Conservation (phyloP, 2,329 filamentous ascomycete genomes). For the Arthrinium puccinioides region DNA sequence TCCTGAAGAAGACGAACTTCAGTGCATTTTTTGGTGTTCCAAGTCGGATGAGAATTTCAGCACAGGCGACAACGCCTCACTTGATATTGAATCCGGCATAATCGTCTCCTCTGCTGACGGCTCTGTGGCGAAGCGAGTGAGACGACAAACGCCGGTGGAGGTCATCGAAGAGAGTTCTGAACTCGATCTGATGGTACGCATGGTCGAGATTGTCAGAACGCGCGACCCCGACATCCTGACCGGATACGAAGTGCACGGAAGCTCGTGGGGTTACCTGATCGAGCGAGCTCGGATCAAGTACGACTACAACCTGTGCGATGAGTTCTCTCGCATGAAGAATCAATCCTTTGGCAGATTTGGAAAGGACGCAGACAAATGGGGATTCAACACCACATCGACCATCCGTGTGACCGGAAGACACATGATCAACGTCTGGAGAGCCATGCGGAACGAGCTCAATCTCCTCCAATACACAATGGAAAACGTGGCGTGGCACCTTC, state of each 20-base stretch:
- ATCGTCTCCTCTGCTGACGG: constrained; percentile 62
- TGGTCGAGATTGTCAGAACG: constrained; percentile 77
- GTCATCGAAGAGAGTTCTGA: constrained; percentile 72
- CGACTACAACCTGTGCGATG: constrained; percentile 84
- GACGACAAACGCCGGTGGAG: constrained; percentile 53
- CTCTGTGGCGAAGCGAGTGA: constrained; percentile 51
- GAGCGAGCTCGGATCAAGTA: constrained; percentile 82
- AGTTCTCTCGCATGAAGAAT: constrained; percentile 81
- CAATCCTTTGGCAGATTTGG: constrained; percentile 78
- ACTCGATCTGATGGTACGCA: constrained; percentile 74
- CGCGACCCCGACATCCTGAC: constrained; percentile 90
- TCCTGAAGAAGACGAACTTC: constrained; percentile 82
- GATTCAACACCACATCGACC: constrained; percentile 87
- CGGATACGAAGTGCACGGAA: constrained; percentile 88
- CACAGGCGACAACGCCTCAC: constrained; percentile 37
- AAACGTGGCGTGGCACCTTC: constrained; percentile 85
- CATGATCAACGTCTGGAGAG: constrained; percentile 95
- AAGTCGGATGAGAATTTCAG: constrained; percentile 63
- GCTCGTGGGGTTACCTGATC: constrained; percentile 92
- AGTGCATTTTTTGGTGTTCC: constrained; percentile 84
- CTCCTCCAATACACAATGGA: constrained; percentile 94
- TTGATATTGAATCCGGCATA: constrained; percentile 59
- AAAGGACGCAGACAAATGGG: constrained; percentile 84
- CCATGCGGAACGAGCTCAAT: constrained; percentile 89
- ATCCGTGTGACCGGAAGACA: constrained; percentile 90